These are phyloP conservation scores for Penicillium simplicissimum DNA, from an alignment of 495 filamentous ascomycete genomes.

Conservation along the genomic window DNA sequence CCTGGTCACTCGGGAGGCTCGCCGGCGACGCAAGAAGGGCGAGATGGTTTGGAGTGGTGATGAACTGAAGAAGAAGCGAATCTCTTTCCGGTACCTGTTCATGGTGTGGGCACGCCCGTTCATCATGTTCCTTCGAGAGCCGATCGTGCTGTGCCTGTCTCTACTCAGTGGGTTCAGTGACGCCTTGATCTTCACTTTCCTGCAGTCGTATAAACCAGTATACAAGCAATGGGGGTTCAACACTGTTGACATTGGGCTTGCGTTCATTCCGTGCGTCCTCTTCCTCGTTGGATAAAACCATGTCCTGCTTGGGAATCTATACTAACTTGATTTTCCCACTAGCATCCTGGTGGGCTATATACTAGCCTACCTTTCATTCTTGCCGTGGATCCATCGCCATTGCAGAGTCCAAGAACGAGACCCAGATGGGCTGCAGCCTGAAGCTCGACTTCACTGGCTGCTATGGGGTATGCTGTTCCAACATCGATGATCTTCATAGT, in stretches of 20 bases:
- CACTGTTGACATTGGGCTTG: constrained; percentile 55
- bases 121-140: constrained; percentile 75
- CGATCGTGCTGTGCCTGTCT: constrained; percentile 71
- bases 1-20: constrained; percentile 66
- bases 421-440: constrained; percentile 54
- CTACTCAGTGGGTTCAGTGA: constrained; percentile 76
- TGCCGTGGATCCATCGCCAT: constrained; percentile 64
- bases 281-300: background rate
- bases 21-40: constrained; percentile 58
- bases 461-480: constrained; percentile 39
- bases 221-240: constrained; percentile 67
- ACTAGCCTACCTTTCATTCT: constrained; percentile 62
- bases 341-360: constrained; percentile 65
- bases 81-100: constrained; percentile 56
- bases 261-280: constrained; percentile 55
- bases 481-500: background rate
- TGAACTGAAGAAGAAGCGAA: constrained; percentile 53
- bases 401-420: constrained; percentile 40
- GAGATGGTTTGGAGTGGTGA: constrained; percentile 63
- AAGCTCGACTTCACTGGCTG: constrained; percentile 58
- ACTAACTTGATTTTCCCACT: background rate
- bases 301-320: too few relatives aligned
- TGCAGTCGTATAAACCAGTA: constrained; percentile 66
- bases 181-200: constrained; percentile 79
- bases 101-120: constrained; percentile 71